Conservation (phyloP, 192 early-diverging fungal genomes). For the Gonapodya sp. region DNA sequence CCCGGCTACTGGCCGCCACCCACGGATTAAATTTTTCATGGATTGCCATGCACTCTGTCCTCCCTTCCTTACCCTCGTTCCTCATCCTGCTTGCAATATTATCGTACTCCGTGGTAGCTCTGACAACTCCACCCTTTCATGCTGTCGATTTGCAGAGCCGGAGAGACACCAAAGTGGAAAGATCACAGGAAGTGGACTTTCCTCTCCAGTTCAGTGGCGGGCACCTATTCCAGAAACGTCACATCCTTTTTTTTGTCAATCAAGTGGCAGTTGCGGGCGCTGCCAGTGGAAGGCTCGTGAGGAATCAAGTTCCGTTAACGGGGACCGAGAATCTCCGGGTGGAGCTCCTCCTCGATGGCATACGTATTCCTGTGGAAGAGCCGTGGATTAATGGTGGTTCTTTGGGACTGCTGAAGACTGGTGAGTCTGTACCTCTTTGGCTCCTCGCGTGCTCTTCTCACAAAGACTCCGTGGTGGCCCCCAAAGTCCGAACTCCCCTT, state of each 20-base stretch:
- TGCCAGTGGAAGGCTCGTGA: too few relatives aligned
- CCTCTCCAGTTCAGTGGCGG: not conserved
- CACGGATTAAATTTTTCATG: too few relatives aligned
- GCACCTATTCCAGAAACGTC: not conserved
- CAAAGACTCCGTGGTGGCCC: not conserved
- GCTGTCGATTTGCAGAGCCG: too few relatives aligned
- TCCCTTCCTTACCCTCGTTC: too few relatives aligned
- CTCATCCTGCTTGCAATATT: too few relatives aligned
- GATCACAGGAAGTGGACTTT: too few relatives aligned
- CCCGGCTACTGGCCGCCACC: too few relatives aligned
- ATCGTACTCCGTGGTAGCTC: too few relatives aligned
- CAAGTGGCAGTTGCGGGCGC: not conserved
- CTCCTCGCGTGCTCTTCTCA: not conserved
- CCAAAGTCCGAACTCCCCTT: not conserved
- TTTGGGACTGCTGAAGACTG: not conserved
- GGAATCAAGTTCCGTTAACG: too few relatives aligned
- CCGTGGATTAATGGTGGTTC: not conserved
- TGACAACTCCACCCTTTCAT: too few relatives aligned
- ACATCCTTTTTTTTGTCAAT: not conserved
- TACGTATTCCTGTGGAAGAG: not conserved
- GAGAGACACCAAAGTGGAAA: too few relatives aligned
- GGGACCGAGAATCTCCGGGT: not conserved
- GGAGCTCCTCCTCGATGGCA: not conserved
- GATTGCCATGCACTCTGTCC: too few relatives aligned
- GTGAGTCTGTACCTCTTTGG: not conserved